phyloP scores from a whole-genome alignment of 345 rosid species.

The Populus nigra region DNA sequence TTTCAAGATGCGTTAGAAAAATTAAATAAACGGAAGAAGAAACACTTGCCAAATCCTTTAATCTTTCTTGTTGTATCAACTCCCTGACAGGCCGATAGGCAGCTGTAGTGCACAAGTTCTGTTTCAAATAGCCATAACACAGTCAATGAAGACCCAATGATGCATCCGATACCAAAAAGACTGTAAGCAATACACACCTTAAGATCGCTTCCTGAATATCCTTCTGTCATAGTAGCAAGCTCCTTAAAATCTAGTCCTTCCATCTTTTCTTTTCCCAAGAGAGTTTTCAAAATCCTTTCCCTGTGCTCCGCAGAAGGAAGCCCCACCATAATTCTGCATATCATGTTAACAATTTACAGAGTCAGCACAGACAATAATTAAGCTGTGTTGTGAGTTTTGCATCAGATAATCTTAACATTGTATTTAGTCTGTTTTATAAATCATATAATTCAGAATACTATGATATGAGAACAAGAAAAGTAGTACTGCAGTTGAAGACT shows the following conservation, averaged over 20 bases:
- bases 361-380: not conserved
- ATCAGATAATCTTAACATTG: too few relatives aligned
- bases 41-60: slow-evolving; percentile 54
- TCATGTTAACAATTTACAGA: not conserved
- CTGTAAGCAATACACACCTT: slow-evolving; percentile 41
- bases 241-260: slow-evolving; percentile 67
- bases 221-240: slow-evolving; percentile 75
- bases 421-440: not conserved
- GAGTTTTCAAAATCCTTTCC: slow-evolving; percentile 64
- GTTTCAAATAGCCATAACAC: slow-evolving; percentile 9
- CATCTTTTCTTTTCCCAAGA: slow-evolving; percentile 65
- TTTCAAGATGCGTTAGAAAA: not conserved
- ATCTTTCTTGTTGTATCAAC: slow-evolving; percentile 72
- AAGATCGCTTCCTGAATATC: slow-evolving; percentile 81
- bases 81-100: slow-evolving; percentile 85
- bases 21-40: not conserved
- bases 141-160: not conserved
- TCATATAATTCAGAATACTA: not conserved
- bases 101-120: slow-evolving; percentile 90
- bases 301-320: slow-evolving; percentile 67
- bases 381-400: not conserved
- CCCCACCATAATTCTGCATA: slow-evolving; percentile 73
- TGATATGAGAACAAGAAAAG: not conserved
- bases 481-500: not conserved
- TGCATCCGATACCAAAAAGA: not conserved